Conservation (phyloP, 495 filamentous ascomycete genomes). For the Hypoxylon crocopeplum region DNA sequence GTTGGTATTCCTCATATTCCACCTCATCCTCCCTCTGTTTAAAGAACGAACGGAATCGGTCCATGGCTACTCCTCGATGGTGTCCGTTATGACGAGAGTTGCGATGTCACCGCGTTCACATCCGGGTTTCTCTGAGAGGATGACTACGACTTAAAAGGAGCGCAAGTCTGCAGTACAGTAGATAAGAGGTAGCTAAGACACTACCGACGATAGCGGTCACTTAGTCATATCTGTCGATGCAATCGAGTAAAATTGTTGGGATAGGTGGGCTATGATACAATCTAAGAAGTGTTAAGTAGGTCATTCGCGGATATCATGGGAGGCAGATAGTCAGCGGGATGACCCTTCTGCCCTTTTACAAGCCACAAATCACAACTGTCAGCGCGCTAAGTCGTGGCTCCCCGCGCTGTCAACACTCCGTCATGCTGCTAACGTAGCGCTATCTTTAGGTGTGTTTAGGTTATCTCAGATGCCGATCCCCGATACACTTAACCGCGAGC, state of each 20-base stretch:
- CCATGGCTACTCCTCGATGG: conserved; percentile 43
- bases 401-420: too few relatives aligned
- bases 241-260: background rate
- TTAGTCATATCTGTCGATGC: conserved; percentile 17
- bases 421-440: background rate
- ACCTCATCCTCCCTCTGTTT: conserved; percentile 48
- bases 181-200: conserved; percentile 14
- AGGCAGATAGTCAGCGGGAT: background rate
- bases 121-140: conserved; percentile 1
- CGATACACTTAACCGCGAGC: too few relatives aligned
- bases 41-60: conserved; percentile 57
- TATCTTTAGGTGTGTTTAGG: too few relatives aligned
- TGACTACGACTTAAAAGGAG: conserved; percentile 3
- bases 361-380: too few relatives aligned
- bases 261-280: background rate
- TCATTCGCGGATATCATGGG: conserved; percentile 30
- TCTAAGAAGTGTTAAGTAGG: background rate
- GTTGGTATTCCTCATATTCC: conserved; percentile 68
- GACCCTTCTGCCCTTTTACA: background rate
- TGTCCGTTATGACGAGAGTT: background rate
- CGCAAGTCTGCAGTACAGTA: background rate
- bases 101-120: conserved; percentile 5
- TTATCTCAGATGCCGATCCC: conserved; percentile 17
- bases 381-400: too few relatives aligned
- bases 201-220: conserved; percentile 18